Conservation (phyloP, 306 rosid species). For the Phaseolus lunatus region DNA sequence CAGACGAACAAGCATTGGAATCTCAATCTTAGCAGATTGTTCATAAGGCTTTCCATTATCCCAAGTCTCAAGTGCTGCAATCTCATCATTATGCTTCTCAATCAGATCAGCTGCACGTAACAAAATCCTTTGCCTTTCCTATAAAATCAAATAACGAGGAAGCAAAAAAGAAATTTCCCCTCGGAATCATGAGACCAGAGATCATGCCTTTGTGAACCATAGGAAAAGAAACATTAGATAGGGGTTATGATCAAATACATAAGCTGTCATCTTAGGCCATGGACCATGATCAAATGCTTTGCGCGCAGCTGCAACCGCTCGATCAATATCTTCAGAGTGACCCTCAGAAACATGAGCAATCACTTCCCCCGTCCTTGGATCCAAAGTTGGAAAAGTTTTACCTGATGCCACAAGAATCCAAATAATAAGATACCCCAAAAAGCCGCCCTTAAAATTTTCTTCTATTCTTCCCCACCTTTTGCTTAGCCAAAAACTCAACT, state of each 20-base stretch:
- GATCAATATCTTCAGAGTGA: constrained; percentile 74
- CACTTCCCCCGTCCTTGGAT: constrained; percentile 86
- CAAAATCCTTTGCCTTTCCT: constrained; percentile 77
- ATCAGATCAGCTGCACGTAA: constrained; percentile 83
- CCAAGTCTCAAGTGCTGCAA: constrained; percentile 94
- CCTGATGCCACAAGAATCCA: constrained; percentile 56
- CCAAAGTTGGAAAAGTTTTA: constrained; percentile 79
- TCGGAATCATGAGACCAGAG: constrained; percentile 25
- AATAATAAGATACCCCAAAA: constrained; percentile 27
- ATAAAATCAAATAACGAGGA: constrained; percentile 18
- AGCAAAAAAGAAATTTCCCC: not conserved
- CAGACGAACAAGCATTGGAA: constrained; percentile 74
- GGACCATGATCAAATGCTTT: constrained; percentile 93
- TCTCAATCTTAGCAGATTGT: constrained; percentile 70
- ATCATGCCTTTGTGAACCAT: not conserved
- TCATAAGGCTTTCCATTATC: constrained; percentile 93
- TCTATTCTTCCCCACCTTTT: not conserved
- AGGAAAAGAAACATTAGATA: constrained; percentile 7
- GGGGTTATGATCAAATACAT: constrained; percentile 55
- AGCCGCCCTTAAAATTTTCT: not conserved
- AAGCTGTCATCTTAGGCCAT: constrained; percentile 93
- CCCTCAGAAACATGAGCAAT: constrained; percentile 93
- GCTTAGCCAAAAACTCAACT: not conserved
- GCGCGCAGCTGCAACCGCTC: constrained; percentile 90
- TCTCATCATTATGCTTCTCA: constrained; percentile 75